These are phyloP conservation scores for Megacollybia marginata DNA, from an alignment of 768 basidiomycete species.

Conservation along the genomic window DNA sequence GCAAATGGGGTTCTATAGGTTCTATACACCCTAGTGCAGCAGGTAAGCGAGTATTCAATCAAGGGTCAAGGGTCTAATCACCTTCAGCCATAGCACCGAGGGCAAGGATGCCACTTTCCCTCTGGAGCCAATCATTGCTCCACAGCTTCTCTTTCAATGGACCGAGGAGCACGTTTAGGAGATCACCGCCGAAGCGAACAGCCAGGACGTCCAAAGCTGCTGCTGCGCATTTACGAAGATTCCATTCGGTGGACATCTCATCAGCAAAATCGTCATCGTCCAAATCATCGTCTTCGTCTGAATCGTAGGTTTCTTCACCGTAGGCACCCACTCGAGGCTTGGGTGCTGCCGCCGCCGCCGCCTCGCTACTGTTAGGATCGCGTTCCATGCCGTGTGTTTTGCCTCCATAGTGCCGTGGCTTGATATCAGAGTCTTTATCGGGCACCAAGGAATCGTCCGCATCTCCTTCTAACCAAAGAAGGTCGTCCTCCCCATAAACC, in stretches of 20 bases:
- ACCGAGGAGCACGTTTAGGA: slow-evolving; percentile 82
- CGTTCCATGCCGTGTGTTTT: slow-evolving; percentile 84
- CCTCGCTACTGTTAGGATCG: slow-evolving; percentile 39
- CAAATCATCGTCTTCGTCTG: slow-evolving; percentile 83
- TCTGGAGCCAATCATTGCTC: slow-evolving; percentile 86
- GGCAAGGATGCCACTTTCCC: slow-evolving; percentile 93
- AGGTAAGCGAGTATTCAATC: background rate
- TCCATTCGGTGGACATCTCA: slow-evolving; percentile 98
- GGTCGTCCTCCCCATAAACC: slow-evolving; percentile 93
- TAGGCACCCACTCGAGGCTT: slow-evolving; percentile 54
- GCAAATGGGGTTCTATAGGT: slow-evolving; percentile 88
- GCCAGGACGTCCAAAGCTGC: slow-evolving; percentile 96
- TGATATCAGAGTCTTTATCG: slow-evolving; percentile 94
- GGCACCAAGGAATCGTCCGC: slow-evolving; percentile 85
- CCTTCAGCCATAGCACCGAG: slow-evolving; percentile 99
- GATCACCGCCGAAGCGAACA: slow-evolving; percentile 84
- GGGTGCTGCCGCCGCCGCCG: slow-evolving; percentile 22
- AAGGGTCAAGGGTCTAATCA: slow-evolving; percentile 19
- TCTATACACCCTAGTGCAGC: slow-evolving; percentile 80
- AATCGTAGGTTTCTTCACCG: slow-evolving; percentile 75
- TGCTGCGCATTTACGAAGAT: slow-evolving; percentile 94
- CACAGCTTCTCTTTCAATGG: slow-evolving; percentile 92
- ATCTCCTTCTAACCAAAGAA: slow-evolving; percentile 91
- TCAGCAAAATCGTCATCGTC: slow-evolving; percentile 93
- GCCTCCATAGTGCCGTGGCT: slow-evolving; percentile 84